Conservation (phyloP, 2,329 filamentous ascomycete species). For the Paecilomyces sp. region DNA sequence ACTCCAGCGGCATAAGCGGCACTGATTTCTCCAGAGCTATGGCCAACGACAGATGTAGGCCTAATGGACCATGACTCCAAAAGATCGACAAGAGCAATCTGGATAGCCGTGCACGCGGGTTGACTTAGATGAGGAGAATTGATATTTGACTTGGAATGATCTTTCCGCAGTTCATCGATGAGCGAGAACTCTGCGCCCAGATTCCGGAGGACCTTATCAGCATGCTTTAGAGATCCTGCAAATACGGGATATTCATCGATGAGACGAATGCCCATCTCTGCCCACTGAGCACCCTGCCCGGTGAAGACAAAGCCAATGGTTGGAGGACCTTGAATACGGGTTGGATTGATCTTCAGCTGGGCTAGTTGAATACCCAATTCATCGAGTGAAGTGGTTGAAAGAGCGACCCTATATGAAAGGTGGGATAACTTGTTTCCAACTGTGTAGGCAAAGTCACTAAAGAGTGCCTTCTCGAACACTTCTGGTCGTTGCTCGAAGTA, state of each 20-base stretch:
- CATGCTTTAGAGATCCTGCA: conserved; percentile 9
- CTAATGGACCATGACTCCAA: conserved; percentile 13
- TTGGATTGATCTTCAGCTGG: conserved; percentile 8
- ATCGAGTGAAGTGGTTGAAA: background rate
- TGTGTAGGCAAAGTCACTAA: background rate
- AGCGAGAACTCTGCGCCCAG: conserved; percentile 12
- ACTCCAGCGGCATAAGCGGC: conserved; percentile 15
- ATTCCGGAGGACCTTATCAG: background rate
- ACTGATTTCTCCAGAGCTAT: conserved; percentile 12
- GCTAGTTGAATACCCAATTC: conserved; percentile 6
- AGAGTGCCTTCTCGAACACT: background rate
- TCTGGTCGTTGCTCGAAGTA: conserved; percentile 29
- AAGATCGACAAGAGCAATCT: conserved; percentile 24
- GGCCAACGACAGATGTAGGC: conserved; percentile 8
- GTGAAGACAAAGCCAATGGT: conserved; percentile 5
- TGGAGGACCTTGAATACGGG: conserved; percentile 1
- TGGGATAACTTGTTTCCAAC: background rate
- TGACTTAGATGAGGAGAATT: conserved; percentile 19
- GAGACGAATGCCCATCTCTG: conserved; percentile 12
- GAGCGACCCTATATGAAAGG: background rate
- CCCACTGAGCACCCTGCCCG: conserved; percentile 8
- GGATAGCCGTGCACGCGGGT: conserved; percentile 21
- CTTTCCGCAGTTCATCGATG: conserved; percentile 17
- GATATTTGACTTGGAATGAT: conserved; percentile 12
- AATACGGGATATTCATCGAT: conserved; percentile 6